Base-by-base conservation (phyloP, 1,139 yeast genomes). In the Komagataea norvegica region DNA sequence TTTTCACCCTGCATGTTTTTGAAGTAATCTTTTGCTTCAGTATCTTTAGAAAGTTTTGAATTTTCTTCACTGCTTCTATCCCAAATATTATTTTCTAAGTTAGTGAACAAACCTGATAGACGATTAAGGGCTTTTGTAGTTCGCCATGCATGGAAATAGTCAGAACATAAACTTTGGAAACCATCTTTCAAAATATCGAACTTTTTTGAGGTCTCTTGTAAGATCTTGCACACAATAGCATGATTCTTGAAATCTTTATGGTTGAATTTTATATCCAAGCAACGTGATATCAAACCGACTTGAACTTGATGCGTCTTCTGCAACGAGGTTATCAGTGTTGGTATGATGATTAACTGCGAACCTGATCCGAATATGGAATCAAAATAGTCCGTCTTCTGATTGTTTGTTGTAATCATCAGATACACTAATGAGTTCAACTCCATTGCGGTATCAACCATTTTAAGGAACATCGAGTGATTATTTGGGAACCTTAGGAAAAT, bases 111-210 rank as follows among this genome's bases (percentile, higher is more conserved):
- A n/a, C 47, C 51, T 11, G 58, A 38, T 10, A 65, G 42, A 19
- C 53, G 54, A 9, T 46, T 45, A 16, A 59, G 58, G 1, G 67
- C 64, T 42, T 68, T 70, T 27, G 61, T 53, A 26, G 68, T 51
- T 44, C 69, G 62, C 77, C 80, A 75, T 3, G 79, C 72, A 47
- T 70, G 72, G 47, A 70, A 74, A 47, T 72, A 72, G 20, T 67
- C 55, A 2, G 62, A 56, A 20, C 68, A 51, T 32, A 57, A 33
- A 6, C 49, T 40, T 25, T 51, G 45, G 30, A 48, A 54, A 26
- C 52, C 46, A 29, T 51, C 52, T n/a, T 47, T 46, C 3, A 48
- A 24, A 16, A 48, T 36, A 4, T 46, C 43, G n/a, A 46, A 39
- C 18, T 47, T 52, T 10, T 45, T 48, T 26, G 43, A 29, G 8